Conservation (phyloP, 2,329 filamentous ascomycete species). For the Fusarium hostae region DNA sequence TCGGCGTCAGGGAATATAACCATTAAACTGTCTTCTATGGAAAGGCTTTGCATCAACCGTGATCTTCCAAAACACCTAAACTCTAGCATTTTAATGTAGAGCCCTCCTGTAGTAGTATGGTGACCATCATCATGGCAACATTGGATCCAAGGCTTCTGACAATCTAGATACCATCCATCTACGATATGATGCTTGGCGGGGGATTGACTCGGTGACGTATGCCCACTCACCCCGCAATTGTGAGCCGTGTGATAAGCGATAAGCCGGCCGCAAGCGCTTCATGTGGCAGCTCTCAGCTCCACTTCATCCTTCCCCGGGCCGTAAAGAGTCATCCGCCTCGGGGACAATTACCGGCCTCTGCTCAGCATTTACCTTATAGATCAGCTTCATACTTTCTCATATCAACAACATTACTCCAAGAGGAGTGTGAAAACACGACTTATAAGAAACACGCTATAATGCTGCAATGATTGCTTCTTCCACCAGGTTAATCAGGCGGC, state of each 20-base stretch:
- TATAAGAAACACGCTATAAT: slow-evolving; percentile 13
- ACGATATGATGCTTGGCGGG: slow-evolving; percentile 8
- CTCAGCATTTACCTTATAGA: not conserved
- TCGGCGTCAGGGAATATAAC: slow-evolving; percentile 21
- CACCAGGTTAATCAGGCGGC: slow-evolving; percentile 39
- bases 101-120: not conserved
- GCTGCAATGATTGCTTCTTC: slow-evolving; percentile 40
- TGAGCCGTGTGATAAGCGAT: slow-evolving; percentile 33
- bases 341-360: not conserved
- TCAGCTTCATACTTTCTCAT: not conserved
- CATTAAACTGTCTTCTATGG: not conserved
- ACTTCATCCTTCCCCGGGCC: slow-evolving; percentile 18
- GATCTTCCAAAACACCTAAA: not conserved
- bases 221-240: slow-evolving; percentile 17
- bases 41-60: not conserved
- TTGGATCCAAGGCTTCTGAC: not conserved
- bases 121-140: not conserved
- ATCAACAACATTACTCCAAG: not conserved
- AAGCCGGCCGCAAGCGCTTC: slow-evolving; percentile 33
- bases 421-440: not conserved
- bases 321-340: slow-evolving; percentile 30
- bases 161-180: not conserved
- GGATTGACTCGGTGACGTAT: slow-evolving; percentile 36
- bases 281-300: slow-evolving; percentile 8
- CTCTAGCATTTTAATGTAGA: not conserved